Conservation (phyloP, 2,329 filamentous ascomycete genomes). For the Scortechinia acanthostroma region DNA sequence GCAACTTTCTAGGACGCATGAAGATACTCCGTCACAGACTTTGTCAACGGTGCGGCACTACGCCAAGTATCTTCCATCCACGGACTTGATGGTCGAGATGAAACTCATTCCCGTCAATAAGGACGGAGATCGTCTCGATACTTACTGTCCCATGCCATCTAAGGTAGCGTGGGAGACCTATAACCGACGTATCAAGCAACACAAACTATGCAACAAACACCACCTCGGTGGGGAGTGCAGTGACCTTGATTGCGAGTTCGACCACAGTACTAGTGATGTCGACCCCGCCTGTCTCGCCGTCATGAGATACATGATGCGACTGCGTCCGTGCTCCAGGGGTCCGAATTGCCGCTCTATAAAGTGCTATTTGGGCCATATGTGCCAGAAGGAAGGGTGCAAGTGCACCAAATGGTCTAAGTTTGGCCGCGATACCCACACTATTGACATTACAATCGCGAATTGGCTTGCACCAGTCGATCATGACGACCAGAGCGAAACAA, state of each 20-base stretch:
- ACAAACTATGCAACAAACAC: not conserved
- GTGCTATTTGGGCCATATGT: not conserved
- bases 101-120: not conserved
- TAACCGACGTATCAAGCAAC: not conserved
- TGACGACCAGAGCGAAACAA: no score
- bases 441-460: no score
- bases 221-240: not conserved
- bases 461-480: no score
- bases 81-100: no score
- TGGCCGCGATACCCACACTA: not conserved
- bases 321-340: not conserved
- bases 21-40: no score
- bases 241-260: not conserved
- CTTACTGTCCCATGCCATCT: not conserved
- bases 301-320: not conserved
- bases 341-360: not conserved
- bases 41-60: no score
- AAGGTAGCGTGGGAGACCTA: not conserved
- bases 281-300: not conserved
- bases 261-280: constrained; percentile 1
- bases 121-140: not conserved
- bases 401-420: not conserved
- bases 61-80: no score
- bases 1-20: not conserved
- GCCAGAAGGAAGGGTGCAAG: not conserved